Conservation (phyloP, 495 filamentous ascomycete genomes). For the Penicillium soppii region DNA sequence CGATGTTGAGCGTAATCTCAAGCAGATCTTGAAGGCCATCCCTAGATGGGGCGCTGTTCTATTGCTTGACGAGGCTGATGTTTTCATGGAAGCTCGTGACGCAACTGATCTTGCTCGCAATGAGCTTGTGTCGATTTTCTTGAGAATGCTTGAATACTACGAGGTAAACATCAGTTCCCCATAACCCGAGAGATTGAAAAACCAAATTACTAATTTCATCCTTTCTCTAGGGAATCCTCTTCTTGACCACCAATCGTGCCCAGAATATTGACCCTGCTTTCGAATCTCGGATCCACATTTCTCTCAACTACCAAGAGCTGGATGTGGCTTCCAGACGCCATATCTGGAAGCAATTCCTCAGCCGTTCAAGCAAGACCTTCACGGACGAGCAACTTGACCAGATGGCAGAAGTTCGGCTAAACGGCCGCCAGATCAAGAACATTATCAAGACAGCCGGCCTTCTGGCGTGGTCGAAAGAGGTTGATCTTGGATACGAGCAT, state of each 20-base stretch:
- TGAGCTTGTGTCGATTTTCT: conserved; percentile 49
- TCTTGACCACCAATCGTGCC: conserved; percentile 58
- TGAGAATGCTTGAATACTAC: conserved; percentile 53
- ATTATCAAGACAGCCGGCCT: conserved; percentile 44
- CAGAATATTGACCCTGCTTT: conserved; percentile 51
- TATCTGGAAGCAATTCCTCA: conserved; percentile 32
- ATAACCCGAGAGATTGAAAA: background rate
- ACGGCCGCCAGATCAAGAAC: conserved; percentile 51
- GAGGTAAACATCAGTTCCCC: conserved; percentile 28
- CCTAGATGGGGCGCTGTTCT: conserved; percentile 47
- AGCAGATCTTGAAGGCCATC: conserved; percentile 49
- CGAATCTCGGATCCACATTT: conserved; percentile 51
- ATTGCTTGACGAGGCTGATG: conserved; percentile 48
- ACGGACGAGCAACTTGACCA: conserved; percentile 30
- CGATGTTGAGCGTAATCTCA: conserved; percentile 50
- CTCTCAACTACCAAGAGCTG: conserved; percentile 46
- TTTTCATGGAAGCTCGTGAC: conserved; percentile 43
- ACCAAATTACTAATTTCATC: background rate
- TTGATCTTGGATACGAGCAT: conserved; percentile 12
- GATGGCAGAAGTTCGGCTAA: conserved; percentile 20
- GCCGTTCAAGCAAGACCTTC: conserved; percentile 17
- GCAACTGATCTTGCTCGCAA: conserved; percentile 37
- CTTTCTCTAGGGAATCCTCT: conserved; percentile 57
- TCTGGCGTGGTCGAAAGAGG: conserved; percentile 22
- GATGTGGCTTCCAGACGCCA: conserved; percentile 24